Conservation (phyloP, 495 filamentous ascomycete genomes). For the Echria macrotheca region DNA sequence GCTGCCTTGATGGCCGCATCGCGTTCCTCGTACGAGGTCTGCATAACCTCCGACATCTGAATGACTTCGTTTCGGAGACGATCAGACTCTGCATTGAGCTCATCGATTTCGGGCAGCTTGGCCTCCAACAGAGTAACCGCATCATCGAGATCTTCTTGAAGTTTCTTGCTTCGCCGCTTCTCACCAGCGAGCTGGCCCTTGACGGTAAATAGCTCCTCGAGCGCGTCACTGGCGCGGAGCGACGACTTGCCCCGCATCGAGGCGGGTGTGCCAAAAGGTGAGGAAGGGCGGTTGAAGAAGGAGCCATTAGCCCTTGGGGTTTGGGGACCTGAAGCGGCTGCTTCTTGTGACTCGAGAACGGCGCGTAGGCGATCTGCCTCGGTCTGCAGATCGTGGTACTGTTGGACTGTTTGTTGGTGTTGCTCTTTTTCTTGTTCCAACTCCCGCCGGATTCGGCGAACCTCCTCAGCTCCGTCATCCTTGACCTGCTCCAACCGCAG, state of each 20-base stretch:
- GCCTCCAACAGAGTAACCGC: conserved; percentile 65
- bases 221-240: conserved; percentile 44
- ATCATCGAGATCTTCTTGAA: conserved; percentile 71
- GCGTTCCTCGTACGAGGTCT: conserved; percentile 56
- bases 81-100: conserved; percentile 61
- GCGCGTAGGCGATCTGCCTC: conserved; percentile 59
- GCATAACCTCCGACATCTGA: conserved; percentile 66
- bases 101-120: conserved; percentile 61
- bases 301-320: conserved; percentile 56
- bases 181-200: conserved; percentile 55
- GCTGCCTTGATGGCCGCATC: conserved; percentile 54
- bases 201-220: conserved; percentile 49
- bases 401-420: conserved; percentile 61
- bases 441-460: conserved; percentile 72
- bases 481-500: conserved; percentile 67
- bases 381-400: conserved; percentile 68
- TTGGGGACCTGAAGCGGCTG: conserved; percentile 42
- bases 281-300: conserved; percentile 36
- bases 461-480: conserved; percentile 74
- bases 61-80: conserved; percentile 66
- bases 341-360: conserved; percentile 27
- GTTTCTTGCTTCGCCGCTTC: conserved; percentile 62
- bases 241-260: conserved; percentile 42
- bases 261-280: conserved; percentile 49
- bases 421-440: conserved; percentile 74